Evolutionary conservation across 305 asterid species (phyloP).

Genomic region (Fraxinus greggii): DNA sequence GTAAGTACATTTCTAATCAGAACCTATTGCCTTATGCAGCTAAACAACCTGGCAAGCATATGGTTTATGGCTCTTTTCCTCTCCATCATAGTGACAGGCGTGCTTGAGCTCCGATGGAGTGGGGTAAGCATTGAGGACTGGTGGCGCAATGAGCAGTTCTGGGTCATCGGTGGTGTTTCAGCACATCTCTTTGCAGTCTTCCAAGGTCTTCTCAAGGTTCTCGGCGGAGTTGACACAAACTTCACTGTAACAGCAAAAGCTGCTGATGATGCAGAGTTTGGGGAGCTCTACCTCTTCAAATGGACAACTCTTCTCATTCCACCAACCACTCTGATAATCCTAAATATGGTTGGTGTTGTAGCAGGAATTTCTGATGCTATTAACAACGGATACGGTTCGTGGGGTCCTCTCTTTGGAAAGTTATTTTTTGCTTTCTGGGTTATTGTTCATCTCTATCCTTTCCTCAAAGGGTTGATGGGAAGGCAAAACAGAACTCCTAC

Average conservation of each 20-base stretch:
- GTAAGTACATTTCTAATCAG: not conserved
- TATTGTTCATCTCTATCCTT: conserved; percentile 78
- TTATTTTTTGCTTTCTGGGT: conserved; percentile 86
- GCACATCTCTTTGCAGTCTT: conserved; percentile 75
- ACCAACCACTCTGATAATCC: conserved; percentile 69
- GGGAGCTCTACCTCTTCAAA: conserved; percentile 81
- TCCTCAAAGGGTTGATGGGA: conserved; percentile 80
- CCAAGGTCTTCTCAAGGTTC: conserved; percentile 79
- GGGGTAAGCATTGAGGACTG: conserved; percentile 82
- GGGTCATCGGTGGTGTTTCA: conserved; percentile 83
- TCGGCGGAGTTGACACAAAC: conserved; percentile 70
- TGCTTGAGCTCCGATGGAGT: conserved; percentile 81
- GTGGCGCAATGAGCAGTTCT: conserved; percentile 89
- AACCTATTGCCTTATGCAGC: conserved; percentile 39
- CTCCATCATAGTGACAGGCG: conserved; percentile 64
- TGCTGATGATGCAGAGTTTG: conserved; percentile 66
- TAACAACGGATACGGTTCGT: conserved; percentile 67
- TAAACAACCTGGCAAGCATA: conserved; percentile 66
- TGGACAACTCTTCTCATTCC: conserved; percentile 93
- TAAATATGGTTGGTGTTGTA: conserved; percentile 80
- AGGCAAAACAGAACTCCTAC: conserved; percentile 84
- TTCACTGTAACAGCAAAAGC: conserved; percentile 78
- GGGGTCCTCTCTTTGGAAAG: conserved; percentile 82
- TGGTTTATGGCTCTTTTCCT: conserved; percentile 79
- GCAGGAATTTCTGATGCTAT: conserved; percentile 79